Base-by-base conservation (phyloP, 768 basidiomycete species). In the Lactifluus pinguis region DNA sequence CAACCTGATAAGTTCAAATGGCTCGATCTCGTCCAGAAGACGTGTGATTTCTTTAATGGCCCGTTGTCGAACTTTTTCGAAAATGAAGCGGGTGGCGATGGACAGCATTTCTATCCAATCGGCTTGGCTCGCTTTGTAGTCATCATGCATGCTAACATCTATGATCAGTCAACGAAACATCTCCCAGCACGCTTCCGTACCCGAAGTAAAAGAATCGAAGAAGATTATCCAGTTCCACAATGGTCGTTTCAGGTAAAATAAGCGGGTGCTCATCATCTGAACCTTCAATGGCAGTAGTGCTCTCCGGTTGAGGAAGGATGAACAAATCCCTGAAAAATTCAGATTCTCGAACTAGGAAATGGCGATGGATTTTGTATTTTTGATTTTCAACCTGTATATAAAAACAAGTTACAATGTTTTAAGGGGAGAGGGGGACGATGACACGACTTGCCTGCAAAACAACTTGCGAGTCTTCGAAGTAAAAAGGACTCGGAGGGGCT, bases 321-420 rank as follows among this genome's bases (percentile, higher is more conserved):
- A 65, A 65, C 32, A 65, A 15, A 21, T 57, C 61, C 3, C 14
- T 17, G 53, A 69, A 69, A 30, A 65, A 55, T 7, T 47, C 50
- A 11, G 69, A 68, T 44, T 64, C 62, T 2, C 65, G 49, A 13
- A 56, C 45, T 11, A 69, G 59, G 39, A 59, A 62, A 55, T 61
- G 53, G 9, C 65, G 64, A 48, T 66, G 68, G 9, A 69, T 58
- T 49, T 66, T 68, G 61, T 65, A 68, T 11, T 57, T 54, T 6
- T 56, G n/a, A 10, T 51, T 30, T 15, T 60, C 67, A 13, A 66
- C 61, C 68, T 69, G 55, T 25, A 13, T 1, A 38, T 21, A 14
- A 19, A 8, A 32, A 11, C 29, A 21, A 14, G 17, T 53, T 36
- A 53, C 32, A 14, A 29, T 30, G 14, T 6, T 6, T 13, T 25